These are phyloP conservation scores for Echites panduratus DNA, from an alignment of 257 asterid genomes.

Conservation along the genomic window DNA sequence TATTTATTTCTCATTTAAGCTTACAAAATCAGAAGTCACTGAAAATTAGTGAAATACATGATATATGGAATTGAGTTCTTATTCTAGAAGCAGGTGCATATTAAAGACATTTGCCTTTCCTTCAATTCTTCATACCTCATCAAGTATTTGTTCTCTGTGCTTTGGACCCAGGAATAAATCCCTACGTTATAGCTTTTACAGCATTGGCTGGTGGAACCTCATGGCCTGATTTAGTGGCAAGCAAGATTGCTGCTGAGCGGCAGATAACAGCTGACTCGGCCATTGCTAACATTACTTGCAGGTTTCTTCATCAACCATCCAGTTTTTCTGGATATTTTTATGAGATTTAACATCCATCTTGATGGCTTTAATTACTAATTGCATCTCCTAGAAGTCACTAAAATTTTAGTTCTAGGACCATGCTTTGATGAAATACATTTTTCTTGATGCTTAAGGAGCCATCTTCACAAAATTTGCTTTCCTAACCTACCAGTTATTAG, in stretches of 20 bases:
- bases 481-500: not conserved
- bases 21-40: not conserved
- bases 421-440: not conserved
- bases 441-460: not conserved
- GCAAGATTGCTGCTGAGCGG: slow-evolving; percentile 96
- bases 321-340: not conserved
- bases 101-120: not conserved
- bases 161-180: slow-evolving; percentile 54
- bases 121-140: not conserved
- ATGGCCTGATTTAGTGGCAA: slow-evolving; percentile 96
- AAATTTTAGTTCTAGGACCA: not conserved
- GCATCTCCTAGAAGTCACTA: not conserved
- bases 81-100: not conserved
- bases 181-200: slow-evolving; percentile 74
- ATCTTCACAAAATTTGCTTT: not conserved
- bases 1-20: not conserved
- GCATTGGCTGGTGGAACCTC: slow-evolving; percentile 93
- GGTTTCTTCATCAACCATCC: slow-evolving; percentile 28
- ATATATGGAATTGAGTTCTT: not conserved
- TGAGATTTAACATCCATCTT: not conserved
- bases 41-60: not conserved
- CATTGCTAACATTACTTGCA: slow-evolving; percentile 94
- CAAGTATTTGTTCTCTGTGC: not conserved
- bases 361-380: not conserved
- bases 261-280: slow-evolving; percentile 95